phyloP scores from a whole-genome alignment of 2,329 filamentous ascomycete genomes.

The Xylariaceae sp. region DNA sequence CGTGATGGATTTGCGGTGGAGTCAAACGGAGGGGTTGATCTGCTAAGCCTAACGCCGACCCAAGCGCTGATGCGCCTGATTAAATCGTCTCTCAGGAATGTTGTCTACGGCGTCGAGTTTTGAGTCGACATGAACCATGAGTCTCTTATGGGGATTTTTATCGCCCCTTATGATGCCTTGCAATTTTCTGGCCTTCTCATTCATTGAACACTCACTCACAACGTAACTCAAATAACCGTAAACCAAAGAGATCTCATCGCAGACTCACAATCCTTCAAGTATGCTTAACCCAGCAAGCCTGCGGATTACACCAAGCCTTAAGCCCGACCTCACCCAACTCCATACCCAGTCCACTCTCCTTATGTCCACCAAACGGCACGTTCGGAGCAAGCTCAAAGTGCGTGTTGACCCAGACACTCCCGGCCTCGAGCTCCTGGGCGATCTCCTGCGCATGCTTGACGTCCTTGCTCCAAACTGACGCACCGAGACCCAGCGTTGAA shows the following conservation, averaged over 20 bases:
- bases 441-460: neutral
- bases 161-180: too few species aligned
- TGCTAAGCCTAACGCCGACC: too few species aligned
- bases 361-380: slow-evolving; percentile 46
- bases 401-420: slow-evolving; percentile 31
- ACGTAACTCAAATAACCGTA: neutral
- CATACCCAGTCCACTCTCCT: slow-evolving; percentile 45
- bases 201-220: too few species aligned
- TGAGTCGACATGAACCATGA: too few species aligned
- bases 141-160: too few species aligned
- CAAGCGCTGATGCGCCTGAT: too few species aligned
- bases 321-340: slow-evolving; percentile 40
- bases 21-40: too few species aligned
- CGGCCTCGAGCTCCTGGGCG: neutral
- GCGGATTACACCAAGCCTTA: slow-evolving; percentile 31
- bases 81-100: too few species aligned
- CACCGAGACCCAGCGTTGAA: slow-evolving; percentile 45
- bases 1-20: too few species aligned
- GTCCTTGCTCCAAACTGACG: slow-evolving; percentile 48
- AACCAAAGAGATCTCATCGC: neutral
- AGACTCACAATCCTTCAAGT: neutral
- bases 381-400: slow-evolving; percentile 36
- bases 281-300: neutral
- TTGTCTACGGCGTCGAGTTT: too few species aligned
- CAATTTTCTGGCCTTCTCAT: too few species aligned